Base-by-base conservation (phyloP, 345 rosid species). In the Sapria himalayana region DNA sequence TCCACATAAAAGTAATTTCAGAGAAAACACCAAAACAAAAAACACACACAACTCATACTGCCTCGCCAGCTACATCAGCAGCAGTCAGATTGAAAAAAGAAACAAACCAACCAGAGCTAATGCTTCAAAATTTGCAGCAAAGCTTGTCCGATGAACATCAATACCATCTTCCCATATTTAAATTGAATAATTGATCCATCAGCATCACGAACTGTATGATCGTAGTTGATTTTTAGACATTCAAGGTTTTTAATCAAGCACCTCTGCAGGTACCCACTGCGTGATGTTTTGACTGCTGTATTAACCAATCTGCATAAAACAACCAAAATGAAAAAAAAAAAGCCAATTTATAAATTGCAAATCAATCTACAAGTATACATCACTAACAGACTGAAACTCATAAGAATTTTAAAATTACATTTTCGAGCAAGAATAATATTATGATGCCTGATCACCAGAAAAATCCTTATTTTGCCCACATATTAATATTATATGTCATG, bases 261-360 rank as follows among this genome's bases (percentile, higher is more conserved):
- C 58, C 98, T 79, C 54, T 89, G 98, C 35, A 89, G 77, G 71
- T 89, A 89, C 29, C 98, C 98, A 76, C 98, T 89, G 39, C 98
- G 93, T 39, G 98, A 89, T 59, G 98, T 89, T 60, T 89, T 89
- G 45, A 89, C 98, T 22, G 98, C 95, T 25, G 98, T 89, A 56
- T 89, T 94, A 57, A 89, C 98, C 42, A 89, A 69, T 69, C 98
- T 89, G 58, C 25, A 51, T 29, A 46, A 36, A 12, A 46, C 41
- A 33, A 60, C 15, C 41, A 49, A 41, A 25, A 39, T 57, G 18
- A 51, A 15, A 4, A 51, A 33, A 29, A 2, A n/a, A 54, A 51
- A 17, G 15, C 17, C 29, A 43, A 14, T 9, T 3, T 12, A 25
- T 37, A 45, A 9, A 7, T 44, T 37, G 5, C 21, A 52, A 8